phyloP scores from a whole-genome alignment of 164 flowering plant species.

The Vitis riparia region DNA sequence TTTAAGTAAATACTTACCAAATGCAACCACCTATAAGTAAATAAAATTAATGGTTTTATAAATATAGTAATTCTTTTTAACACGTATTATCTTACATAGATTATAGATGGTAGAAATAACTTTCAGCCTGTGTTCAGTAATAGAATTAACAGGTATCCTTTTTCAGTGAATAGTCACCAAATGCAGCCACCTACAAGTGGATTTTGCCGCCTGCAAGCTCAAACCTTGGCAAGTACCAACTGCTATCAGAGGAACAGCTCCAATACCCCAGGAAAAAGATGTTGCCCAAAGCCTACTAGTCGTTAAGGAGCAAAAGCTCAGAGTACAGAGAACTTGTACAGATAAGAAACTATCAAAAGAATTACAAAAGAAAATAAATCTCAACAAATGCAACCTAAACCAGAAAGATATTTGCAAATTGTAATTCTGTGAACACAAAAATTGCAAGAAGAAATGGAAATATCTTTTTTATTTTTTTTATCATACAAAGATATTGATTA shows the following conservation, averaged over 20 bases:
- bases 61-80: too few species aligned
- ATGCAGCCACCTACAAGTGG: constrained; percentile 11
- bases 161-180: not conserved
- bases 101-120: too few species aligned
- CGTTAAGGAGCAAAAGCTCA: constrained; percentile 37
- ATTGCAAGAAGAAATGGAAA: too few species aligned
- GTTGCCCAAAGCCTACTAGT: constrained; percentile 23
- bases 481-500: too few species aligned
- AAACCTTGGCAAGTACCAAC: constrained; percentile 22
- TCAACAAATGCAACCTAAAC: not conserved
- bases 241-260: constrained; percentile 23
- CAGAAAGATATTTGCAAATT: not conserved
- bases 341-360: constrained; percentile 1
- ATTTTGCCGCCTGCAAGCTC: constrained; percentile 19
- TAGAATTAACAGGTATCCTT: too few species aligned
- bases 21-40: too few species aligned
- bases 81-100: too few species aligned
- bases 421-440: too few species aligned
- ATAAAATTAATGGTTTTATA: too few species aligned
- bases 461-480: too few species aligned
- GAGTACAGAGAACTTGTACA: not conserved
- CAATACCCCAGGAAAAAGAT: constrained; percentile 17
- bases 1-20: too few species aligned
- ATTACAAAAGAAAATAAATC: not conserved
- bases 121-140: too few species aligned